Evolutionary conservation across 148 eudicot genomes (phyloP), one percentile per base, ranked within the genome.

Genomic region (Diospyros kaki): DNA sequence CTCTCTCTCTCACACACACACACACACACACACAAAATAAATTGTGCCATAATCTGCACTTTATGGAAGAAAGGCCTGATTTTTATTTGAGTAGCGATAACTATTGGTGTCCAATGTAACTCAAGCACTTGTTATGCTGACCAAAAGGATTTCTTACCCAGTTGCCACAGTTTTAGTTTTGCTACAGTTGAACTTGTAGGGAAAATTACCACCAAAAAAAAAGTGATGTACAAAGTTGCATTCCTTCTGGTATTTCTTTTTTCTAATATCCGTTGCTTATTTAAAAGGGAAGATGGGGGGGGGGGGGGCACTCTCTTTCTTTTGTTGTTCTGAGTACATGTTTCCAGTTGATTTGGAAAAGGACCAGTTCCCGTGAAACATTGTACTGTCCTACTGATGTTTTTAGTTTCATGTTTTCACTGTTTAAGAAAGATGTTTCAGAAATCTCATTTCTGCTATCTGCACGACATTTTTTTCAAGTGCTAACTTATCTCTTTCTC

Each of bases 401-500:
- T 10, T 53, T 7, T 14, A 10, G 28, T 28, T 28, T 28, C 39
- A 39, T 10, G 6, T 40, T 63, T 63, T 39, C 45, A 39, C 46
- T 39, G 42, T 28, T 53, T 53, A 53, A 53, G 12, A 2, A 53
- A 53, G 3, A 53, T 53, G 56, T 3, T 53, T 10, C 56, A 53
- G 12, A 53, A 53, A 11, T 53, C 11, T 6, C 12, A 6, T 53
- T 53, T 53, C 9, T 53, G 56, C 12, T 9, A 53, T 53, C 56
- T 53, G 11, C 10, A 53, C 56, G 12, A 53, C 9, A 53, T 53
- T 8, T 10, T 58, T 44, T 60, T 58, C 41, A 76, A 43, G 58
- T 12, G 38, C 51, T 58, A 18, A n/a, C 6, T 69, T 68, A 10
- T 48, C 46, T 18, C 11, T 52, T 75, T 76, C 81, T 82, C 96